Evolutionary conservation across 148 eudicot species (phyloP).

Genomic region (Cornus florida): DNA sequence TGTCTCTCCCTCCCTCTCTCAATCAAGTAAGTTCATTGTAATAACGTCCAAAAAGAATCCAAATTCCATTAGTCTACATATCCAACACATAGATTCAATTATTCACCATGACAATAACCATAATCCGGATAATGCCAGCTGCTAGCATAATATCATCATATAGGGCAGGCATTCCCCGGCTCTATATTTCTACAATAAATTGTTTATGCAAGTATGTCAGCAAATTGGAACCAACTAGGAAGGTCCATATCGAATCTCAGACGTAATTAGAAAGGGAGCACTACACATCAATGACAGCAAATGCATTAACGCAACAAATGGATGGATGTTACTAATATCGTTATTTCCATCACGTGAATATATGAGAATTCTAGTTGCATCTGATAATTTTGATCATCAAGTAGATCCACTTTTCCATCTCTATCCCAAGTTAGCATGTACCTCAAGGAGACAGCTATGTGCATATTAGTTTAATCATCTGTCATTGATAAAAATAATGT

Average conservation of each 20-base stretch:
- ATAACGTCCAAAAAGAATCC: background rate
- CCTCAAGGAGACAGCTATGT: background rate
- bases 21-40: background rate
- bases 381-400: background rate
- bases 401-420: background rate
- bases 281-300: too few relatives aligned
- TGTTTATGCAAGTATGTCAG: too few relatives aligned
- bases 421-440: background rate
- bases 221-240: too few relatives aligned
- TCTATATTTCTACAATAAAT: too few relatives aligned
- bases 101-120: background rate
- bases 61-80: background rate
- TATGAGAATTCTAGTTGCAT: background rate
- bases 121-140: background rate
- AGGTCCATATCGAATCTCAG: too few relatives aligned
- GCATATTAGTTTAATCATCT: too few relatives aligned
- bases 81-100: background rate
- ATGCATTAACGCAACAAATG: background rate
- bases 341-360: background rate
- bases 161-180: background rate
- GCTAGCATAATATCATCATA: too few relatives aligned
- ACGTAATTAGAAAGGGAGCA: too few relatives aligned
- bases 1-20: too few relatives aligned
- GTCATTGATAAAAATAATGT: too few relatives aligned
- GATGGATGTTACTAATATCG: background rate